phyloP scores from a whole-genome alignment of 1,139 yeast species.

The Arxiozyma slooffiae region DNA sequence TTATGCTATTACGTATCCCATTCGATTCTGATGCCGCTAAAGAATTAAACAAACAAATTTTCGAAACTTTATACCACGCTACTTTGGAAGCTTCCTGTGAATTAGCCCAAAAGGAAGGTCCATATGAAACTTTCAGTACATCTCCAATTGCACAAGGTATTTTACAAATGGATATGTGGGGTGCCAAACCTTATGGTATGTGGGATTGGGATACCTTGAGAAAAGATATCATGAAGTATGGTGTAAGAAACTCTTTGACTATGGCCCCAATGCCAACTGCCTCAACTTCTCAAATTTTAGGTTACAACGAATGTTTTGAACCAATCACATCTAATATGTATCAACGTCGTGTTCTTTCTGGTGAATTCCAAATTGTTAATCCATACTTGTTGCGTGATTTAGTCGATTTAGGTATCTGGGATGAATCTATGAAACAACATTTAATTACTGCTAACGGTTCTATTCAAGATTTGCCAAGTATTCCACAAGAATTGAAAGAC shows the following conservation, averaged over 20 bases:
- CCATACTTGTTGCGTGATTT: constrained; percentile 72
- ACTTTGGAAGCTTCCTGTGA: constrained; percentile 74
- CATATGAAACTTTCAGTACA: constrained; percentile 58
- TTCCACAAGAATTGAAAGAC: constrained; percentile 67
- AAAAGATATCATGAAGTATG: constrained; percentile 45
- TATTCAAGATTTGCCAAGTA: constrained; percentile 55
- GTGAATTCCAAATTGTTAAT: constrained; percentile 81
- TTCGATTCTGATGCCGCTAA: constrained; percentile 72
- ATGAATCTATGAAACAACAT: constrained; percentile 64
- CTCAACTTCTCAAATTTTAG: constrained; percentile 81
- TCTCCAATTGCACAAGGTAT: constrained; percentile 77
- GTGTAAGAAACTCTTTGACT: constrained; percentile 69
- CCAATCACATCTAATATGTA: constrained; percentile 83
- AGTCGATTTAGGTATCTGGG: constrained; percentile 77
- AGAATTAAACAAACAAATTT: constrained; percentile 62
- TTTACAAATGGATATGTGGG: constrained; percentile 76
- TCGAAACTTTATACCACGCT: constrained; percentile 85
- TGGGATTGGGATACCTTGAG: constrained; percentile 67
- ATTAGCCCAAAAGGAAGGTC: constrained; percentile 53
- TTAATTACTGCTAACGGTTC: constrained; percentile 78
- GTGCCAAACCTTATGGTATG: constrained; percentile 33
- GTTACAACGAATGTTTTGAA: constrained; percentile 84
- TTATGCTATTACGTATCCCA: constrained; percentile 63
- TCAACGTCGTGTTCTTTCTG: constrained; percentile 76
- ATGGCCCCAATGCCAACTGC: constrained; percentile 98